Base-by-base conservation (phyloP, 2,329 filamentous ascomycete genomes). In the Penicillium frequentans region DNA sequence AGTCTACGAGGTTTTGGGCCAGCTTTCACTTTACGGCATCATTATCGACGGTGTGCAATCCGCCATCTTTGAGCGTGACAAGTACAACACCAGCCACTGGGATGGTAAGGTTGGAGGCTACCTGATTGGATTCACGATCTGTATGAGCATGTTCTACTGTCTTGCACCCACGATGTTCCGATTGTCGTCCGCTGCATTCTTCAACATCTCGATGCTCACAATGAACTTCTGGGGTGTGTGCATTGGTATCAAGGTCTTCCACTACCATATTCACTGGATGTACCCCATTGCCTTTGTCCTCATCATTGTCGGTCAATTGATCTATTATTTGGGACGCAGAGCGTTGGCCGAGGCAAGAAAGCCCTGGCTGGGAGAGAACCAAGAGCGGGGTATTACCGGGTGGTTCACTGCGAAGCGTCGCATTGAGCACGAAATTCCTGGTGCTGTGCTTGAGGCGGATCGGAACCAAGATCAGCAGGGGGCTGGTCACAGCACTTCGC, bases 161-260 rank as follows among this genome's bases (percentile, higher is more conserved):
- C 81, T 95, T 3, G 92, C 90, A 0, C 95, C 95, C 0, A 78
- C 98, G 54, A 83, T 99, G 61, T 88, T 98, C 76, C 90, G 95
- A 63, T 89, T 98, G 79, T 90, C 90, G 27, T 90, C 86, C 16
- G 95, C 95, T 3, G 93, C 93, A 21, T 97, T 99, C 78, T 96
- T 97, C 81, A 96, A 99, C 76, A 96, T 98, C 69, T 93, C 90
- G 8, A 81, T 99, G 63, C 81, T 99, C 58, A 98, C 95, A 2
- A 91, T 88, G 67, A 97, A 96, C 77, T 98, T 98, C 79, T 99
- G 95, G 95, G 93, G 92, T 63, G 89, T 96, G 60, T 89, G 96
- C 64, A 93, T 99, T 66, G 95, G 95, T 49, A 86, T 96, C 65
- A 84, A 88, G 71, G 90, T 98, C 49, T 96, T 99, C 70, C 86